Conservation (phyloP, 176 grass and related monocot genomes). For the Ensete ventricosum region DNA sequence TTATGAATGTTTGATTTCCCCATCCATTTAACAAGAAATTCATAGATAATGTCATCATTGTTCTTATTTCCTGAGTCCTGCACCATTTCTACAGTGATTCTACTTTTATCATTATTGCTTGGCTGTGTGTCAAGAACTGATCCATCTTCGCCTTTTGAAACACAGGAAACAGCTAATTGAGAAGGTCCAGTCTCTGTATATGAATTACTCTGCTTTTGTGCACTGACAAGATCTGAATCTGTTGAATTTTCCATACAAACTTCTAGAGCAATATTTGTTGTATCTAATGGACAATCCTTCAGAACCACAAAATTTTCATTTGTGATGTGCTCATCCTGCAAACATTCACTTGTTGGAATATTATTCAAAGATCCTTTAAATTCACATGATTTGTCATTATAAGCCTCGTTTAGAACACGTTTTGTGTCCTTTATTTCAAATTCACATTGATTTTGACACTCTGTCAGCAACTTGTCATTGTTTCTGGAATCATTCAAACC, state of each 20-base stretch:
- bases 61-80: constrained; percentile 20
- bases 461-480: constrained; percentile 7
- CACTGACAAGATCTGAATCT: constrained; percentile 7
- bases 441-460: constrained; percentile 20
- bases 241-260: not conserved
- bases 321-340: constrained; percentile 19
- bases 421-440: constrained; percentile 28
- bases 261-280: constrained; percentile 22
- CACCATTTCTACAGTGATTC: constrained; percentile 12
- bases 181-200: constrained; percentile 3
- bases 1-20: constrained; percentile 93
- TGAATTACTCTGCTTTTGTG: constrained; percentile 13
- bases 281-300: constrained; percentile 20
- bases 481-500: constrained; percentile 19
- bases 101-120: constrained; percentile 35
- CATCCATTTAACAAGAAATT: constrained; percentile 93
- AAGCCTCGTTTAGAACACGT: constrained; percentile 14
- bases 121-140: constrained; percentile 17
- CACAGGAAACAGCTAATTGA: not conserved
- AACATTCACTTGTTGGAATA: constrained; percentile 18
- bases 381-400: constrained; percentile 25
- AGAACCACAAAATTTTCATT: constrained; percentile 23
- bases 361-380: constrained; percentile 9
- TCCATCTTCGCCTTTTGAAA: not conserved
- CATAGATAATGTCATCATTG: constrained; percentile 29